These are phyloP conservation scores for Pichia sp. DNA, from an alignment of 1,139 yeast species.

Conservation along the genomic window DNA sequence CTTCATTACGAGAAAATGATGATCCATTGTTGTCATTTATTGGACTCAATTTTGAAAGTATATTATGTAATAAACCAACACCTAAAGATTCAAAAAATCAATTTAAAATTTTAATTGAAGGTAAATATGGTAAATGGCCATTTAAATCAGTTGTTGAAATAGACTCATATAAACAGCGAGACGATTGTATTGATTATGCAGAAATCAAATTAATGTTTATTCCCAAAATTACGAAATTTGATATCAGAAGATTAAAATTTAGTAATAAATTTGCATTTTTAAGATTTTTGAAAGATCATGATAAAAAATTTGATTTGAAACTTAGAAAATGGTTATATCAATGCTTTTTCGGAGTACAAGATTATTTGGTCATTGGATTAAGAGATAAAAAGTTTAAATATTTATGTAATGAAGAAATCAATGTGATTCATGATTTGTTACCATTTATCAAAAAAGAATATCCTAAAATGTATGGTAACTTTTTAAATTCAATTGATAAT, in stretches of 20 bases:
- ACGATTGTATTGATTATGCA: slow-evolving; percentile 1
- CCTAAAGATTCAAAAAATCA: slow-evolving; percentile 10
- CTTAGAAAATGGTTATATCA: slow-evolving; percentile 17
- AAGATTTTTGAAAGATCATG: not conserved
- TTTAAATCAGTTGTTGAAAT: slow-evolving; percentile 16
- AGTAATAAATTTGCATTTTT: slow-evolving; percentile 1
- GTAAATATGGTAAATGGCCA: slow-evolving; percentile 12
- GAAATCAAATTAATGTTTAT: slow-evolving; percentile 14
- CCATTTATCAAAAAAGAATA: slow-evolving; percentile 10
- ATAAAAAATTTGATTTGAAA: slow-evolving; percentile 3
- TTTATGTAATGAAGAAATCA: slow-evolving; percentile 4
- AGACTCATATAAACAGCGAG: slow-evolving; percentile 6
- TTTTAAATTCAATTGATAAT: slow-evolving; percentile 2
- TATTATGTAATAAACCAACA: slow-evolving; percentile 5
- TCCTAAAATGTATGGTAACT: slow-evolving; percentile 2
- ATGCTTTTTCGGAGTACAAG: slow-evolving; percentile 15
- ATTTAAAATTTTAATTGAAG: slow-evolving; percentile 12
- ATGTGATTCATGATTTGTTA: slow-evolving; percentile 10
- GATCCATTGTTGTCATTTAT: slow-evolving; percentile 9
- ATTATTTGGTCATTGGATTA: slow-evolving; percentile 17
- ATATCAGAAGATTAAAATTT: not conserved
- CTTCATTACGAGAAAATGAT: slow-evolving; percentile 12
- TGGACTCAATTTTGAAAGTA: slow-evolving; percentile 17
- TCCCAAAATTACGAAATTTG: not conserved
- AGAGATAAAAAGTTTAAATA: slow-evolving; percentile 9